Evolutionary conservation across 164 flowering plant species (phyloP).

Genomic region (Annona squamosa): DNA sequence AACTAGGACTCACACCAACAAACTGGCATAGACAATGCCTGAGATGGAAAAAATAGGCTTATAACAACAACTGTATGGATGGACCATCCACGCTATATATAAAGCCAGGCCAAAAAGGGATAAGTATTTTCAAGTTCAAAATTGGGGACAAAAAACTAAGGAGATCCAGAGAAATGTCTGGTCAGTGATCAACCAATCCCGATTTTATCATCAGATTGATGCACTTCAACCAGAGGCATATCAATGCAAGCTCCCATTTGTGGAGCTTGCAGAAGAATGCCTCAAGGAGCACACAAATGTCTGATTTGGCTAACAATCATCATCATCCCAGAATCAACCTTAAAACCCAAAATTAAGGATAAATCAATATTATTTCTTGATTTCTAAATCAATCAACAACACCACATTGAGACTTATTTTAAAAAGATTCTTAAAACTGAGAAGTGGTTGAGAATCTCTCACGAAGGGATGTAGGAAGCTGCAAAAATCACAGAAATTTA

Average conservation of each 20-base stretch:
- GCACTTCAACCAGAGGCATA: slow-evolving; percentile 17
- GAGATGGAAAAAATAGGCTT: too few species aligned
- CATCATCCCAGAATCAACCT: slow-evolving; percentile 19
- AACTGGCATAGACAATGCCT: neutral
- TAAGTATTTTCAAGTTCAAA: neutral
- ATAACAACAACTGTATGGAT: neutral
- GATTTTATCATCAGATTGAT: slow-evolving; percentile 16
- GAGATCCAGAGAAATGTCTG: neutral
- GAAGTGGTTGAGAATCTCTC: too few species aligned
- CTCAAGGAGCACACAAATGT: slow-evolving; percentile 21
- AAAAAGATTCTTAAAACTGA: too few species aligned
- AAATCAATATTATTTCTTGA: too few species aligned
- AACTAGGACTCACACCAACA: neutral
- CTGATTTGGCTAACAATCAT: slow-evolving; percentile 25
- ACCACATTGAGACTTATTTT: too few species aligned
- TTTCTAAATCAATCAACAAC: too few species aligned
- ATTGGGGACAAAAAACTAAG: neutral
- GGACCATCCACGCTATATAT: neutral
- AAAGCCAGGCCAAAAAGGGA: neutral
- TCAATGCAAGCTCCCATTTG: slow-evolving; percentile 8
- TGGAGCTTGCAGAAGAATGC: slow-evolving; percentile 8
- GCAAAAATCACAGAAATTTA: too few species aligned
- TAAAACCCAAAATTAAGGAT: neutral
- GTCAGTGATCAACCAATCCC: slow-evolving; percentile 24
- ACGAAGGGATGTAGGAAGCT: too few species aligned